Evolutionary conservation across 2,329 filamentous ascomycete genomes (phyloP), one percentile per base, ranked within the genome.

Genomic region (Pseudocercospora macadamiae): DNA sequence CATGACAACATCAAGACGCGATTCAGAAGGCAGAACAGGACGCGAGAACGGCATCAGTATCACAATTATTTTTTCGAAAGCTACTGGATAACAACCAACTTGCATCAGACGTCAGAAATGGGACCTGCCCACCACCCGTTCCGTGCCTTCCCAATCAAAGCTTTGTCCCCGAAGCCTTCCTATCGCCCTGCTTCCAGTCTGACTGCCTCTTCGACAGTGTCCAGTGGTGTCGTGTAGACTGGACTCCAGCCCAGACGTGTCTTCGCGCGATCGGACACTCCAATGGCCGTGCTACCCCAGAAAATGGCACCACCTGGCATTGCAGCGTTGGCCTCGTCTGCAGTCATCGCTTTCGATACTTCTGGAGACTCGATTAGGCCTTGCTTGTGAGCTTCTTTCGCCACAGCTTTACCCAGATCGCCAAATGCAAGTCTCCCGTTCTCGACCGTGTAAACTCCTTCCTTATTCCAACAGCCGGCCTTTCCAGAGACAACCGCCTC

Each of bases 401-500:
- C 69, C 12, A 77, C 10, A 28, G 37, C 48, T 26, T 32, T 42
- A 18, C 54, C 62, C 21, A 66, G 59, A 6, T 66, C 64, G 30
- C 62, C 64, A 23, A 56, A 56, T 14, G 32, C 86, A 86, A 90
- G 83, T 37, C 80, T 73, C 2, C 83, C 87, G 62, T 80, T 82
- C 68, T 88, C 84, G 5, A 81, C 77, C 60, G 90, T 84, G 74
- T 86, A 90, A 65, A 90, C 90, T 1, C 78, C 86, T 32, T 82
- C 71, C 0, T 73, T 71, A 2, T 85, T 86, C 79, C 88, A 89
- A 21, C 53, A 58, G 10, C 69, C 71, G 12, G 74, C 71, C 9
- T 52, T 26, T 4, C 76, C 70, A 2, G 77, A 66, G 6, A 54
- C 59, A 0, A 85, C 84, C 2, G 81, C 81, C 30, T 83, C 80